Conservation (phyloP, 768 basidiomycete genomes). For the Leccinum pellstonianum region DNA sequence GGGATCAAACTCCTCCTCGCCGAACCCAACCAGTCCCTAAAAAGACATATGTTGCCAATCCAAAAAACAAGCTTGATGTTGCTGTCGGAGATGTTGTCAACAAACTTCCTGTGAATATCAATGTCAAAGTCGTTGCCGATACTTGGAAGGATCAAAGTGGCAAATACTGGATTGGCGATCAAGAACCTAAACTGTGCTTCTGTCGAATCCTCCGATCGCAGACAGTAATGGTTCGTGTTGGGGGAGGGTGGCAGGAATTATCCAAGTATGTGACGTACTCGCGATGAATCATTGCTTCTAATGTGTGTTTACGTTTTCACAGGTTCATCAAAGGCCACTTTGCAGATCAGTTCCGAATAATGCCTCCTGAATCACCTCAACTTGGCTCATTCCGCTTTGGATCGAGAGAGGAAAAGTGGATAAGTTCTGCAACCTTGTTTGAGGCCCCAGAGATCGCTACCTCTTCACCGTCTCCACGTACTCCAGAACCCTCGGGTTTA, state of each 20-base stretch:
- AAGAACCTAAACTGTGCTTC: slow-evolving; percentile 87
- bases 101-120: slow-evolving; percentile 80
- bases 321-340: slow-evolving; percentile 89
- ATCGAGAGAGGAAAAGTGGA: slow-evolving; percentile 74
- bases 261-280: slow-evolving; percentile 62
- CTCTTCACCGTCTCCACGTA: slow-evolving; percentile 46
- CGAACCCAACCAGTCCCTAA: slow-evolving; percentile 39
- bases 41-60: slow-evolving; percentile 81
- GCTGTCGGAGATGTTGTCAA: slow-evolving; percentile 93
- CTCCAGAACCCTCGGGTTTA: slow-evolving; percentile 62
- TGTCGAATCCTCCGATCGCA: slow-evolving; percentile 88
- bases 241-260: slow-evolving; percentile 91
- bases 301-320: slow-evolving; percentile 11
- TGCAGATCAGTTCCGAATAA: slow-evolving; percentile 75
- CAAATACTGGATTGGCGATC: slow-evolving; percentile 94
- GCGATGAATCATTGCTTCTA: background rate
- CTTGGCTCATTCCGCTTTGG: slow-evolving; percentile 39
- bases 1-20: slow-evolving; percentile 46
- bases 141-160: slow-evolving; percentile 93
- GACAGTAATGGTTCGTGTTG: slow-evolving; percentile 95
- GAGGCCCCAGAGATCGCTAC: slow-evolving; percentile 47
- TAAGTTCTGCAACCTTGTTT: slow-evolving; percentile 70
- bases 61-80: slow-evolving; percentile 89
- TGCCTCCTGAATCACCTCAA: slow-evolving; percentile 59
- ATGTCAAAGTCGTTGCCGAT: slow-evolving; percentile 75